Evolutionary conservation across 306 rosid species (phyloP).

Genomic region (Hippophae rhamnoides): DNA sequence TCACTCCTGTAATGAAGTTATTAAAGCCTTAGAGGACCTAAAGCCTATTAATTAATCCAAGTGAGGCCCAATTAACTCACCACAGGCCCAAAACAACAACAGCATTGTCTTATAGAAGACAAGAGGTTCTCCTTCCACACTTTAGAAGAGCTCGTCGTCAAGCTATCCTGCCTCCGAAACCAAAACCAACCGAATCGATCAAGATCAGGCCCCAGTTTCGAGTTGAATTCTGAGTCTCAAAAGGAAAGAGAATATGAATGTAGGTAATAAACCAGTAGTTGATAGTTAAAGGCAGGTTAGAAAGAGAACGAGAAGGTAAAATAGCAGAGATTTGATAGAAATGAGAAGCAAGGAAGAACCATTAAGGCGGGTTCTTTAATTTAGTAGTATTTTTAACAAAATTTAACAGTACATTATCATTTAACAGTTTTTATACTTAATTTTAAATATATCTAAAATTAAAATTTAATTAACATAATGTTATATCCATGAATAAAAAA

Average conservation of each 20-base stretch:
- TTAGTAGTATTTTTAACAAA: constrained; percentile 3
- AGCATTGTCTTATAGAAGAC: constrained; percentile 6
- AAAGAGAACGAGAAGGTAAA: constrained; percentile 55
- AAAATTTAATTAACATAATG: no score
- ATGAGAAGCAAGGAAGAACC: constrained; percentile 32
- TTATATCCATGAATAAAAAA: no score
- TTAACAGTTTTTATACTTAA: no score
- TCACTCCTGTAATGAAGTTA: constrained; percentile 76
- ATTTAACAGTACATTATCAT: no score
- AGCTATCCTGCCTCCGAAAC: constrained; percentile 20
- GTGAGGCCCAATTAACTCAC: not conserved
- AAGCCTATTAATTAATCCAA: constrained; percentile 28
- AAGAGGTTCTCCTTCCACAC: constrained; percentile 66
- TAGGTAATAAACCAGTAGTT: constrained; percentile 30
- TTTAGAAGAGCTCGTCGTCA: constrained; percentile 59
- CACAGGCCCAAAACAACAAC: not conserved
- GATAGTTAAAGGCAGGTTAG: constrained; percentile 46
- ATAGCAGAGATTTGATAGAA: constrained; percentile 20
- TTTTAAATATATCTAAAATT: no score
- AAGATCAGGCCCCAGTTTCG: constrained; percentile 13
- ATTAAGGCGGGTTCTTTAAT: constrained; percentile 28
- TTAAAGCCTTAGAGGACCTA: constrained; percentile 56
- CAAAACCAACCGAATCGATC: constrained; percentile 12
- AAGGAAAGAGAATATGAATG: not conserved
- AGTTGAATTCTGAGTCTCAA: not conserved